Base-by-base conservation (phyloP, 352 stramenopile genomes). In the Phytophthora quininea region DNA sequence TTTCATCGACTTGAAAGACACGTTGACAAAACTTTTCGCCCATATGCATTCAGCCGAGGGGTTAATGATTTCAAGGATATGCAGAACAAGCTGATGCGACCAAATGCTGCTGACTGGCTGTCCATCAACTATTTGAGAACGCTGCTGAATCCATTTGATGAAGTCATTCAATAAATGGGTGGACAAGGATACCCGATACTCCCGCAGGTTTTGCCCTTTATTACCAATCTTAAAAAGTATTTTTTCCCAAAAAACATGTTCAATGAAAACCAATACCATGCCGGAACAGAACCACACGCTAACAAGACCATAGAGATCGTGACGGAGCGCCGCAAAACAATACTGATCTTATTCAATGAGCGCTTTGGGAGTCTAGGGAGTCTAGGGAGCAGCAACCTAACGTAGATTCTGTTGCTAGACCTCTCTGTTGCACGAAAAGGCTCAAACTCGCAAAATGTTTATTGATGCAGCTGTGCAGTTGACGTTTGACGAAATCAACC, bases 161-260 rank as follows among this genome's bases (percentile, higher is more conserved):
- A 42, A 7, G 47, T 19, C 3, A 42, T 47, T 4, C 30, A 49
- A n/a, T 11, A 48, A 19, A 8, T 58, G 11, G 37, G 52, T 33
- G 57, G 57, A 24, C 57, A 63, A 24, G 33, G 12, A 10, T 64
- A 64, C 14, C 32, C 47, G n/a, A 64, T 47, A 33, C 3, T 47
- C 2, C 57, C 57, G 11, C 37, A 57, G 11, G 35, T 64, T 50
- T 9, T 58, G 6, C 47, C 57, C n/a, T 37, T 24, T 40, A 30
- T 64, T 9, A 30, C 46, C 9, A 37, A 35, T 50, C 33, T 54
- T 62, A 31, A 42, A 15, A 54, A 47, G 38, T 12, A 64, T 14
- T 30, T 64, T 15, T 30, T 30, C 8, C 38, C 29, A 43, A 52
- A n/a, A 10, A 47, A 64, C 12, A 3, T 64, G 4, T 57, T 64